Conservation (phyloP, 495 filamentous ascomycete species). For the Articulospora tetracladia region DNA sequence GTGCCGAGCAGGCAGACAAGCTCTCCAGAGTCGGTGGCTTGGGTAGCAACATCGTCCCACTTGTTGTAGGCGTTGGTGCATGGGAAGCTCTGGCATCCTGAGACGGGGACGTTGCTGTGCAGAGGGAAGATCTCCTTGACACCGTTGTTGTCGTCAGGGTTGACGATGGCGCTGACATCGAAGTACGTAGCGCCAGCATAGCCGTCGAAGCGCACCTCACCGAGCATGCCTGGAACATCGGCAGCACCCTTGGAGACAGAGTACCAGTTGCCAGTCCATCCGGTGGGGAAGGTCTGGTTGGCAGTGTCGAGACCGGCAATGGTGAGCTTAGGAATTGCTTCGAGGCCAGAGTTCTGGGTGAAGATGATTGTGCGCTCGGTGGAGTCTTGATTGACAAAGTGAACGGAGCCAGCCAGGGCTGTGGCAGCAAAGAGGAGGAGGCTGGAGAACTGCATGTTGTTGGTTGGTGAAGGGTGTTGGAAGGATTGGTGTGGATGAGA, state of each 20-base stretch:
- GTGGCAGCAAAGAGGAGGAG: conserved; percentile 21
- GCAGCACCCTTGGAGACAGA: conserved; percentile 34
- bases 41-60: conserved; percentile 46
- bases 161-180: conserved; percentile 52
- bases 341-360: conserved; percentile 30
- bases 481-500: conserved; percentile 12
- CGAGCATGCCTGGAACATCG: conserved; percentile 45
- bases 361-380: conserved; percentile 40
- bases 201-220: conserved; percentile 44
- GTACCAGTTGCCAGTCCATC: conserved; percentile 47
- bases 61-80: conserved; percentile 45
- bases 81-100: conserved; percentile 44
- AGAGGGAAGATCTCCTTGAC: conserved; percentile 45
- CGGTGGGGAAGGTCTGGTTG: conserved; percentile 32
- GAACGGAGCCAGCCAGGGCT: conserved; percentile 37
- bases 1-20: conserved; percentile 23
- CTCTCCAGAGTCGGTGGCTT: conserved; percentile 23
- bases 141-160: conserved; percentile 37
- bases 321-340: conserved; percentile 23
- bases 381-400: conserved; percentile 46
- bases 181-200: conserved; percentile 40
- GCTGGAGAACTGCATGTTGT: conserved; percentile 21
- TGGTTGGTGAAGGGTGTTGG: conserved; percentile 1
- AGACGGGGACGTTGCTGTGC: conserved; percentile 21
- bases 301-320: conserved; percentile 26